These are phyloP conservation scores for Suhomyces atakaporum DNA, from an alignment of 1,139 yeast genomes.

Conservation along the genomic window DNA sequence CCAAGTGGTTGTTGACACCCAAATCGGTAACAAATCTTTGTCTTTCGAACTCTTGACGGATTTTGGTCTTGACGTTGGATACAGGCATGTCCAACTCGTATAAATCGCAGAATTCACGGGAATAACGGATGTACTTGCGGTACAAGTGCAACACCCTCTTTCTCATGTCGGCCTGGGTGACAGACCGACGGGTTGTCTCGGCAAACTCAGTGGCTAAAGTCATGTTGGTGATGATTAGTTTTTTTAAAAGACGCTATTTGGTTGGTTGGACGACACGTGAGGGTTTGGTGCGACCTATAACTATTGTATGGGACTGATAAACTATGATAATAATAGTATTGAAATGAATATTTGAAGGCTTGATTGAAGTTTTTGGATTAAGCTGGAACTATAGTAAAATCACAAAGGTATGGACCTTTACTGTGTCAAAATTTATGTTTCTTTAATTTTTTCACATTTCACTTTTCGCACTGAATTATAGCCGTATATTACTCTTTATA, in stretches of 20 bases:
- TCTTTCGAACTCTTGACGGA: slow-evolving; percentile 89
- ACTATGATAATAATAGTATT: too few relatives aligned
- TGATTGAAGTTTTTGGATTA: too few relatives aligned
- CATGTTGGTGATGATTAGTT: slow-evolving; percentile 28
- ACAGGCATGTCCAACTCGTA: slow-evolving; percentile 85
- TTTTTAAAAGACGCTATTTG: slow-evolving; percentile 27
- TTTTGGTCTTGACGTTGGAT: slow-evolving; percentile 77
- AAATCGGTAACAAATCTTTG: slow-evolving; percentile 72
- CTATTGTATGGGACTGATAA: too few relatives aligned
- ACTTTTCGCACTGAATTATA: too few relatives aligned
- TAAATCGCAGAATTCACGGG: slow-evolving; percentile 62
- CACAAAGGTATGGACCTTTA: too few relatives aligned
- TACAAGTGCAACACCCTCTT: slow-evolving; percentile 68
- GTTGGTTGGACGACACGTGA: slow-evolving; percentile 25
- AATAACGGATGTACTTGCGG: slow-evolving; percentile 68
- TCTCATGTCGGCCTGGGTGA: slow-evolving; percentile 62
- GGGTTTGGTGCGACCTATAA: neutral
- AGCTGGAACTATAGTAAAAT: too few relatives aligned
- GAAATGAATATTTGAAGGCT: too few relatives aligned
- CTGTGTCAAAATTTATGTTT: too few relatives aligned
- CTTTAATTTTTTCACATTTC: too few relatives aligned
- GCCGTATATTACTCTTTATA: too few relatives aligned
- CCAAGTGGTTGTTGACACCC: slow-evolving; percentile 64
- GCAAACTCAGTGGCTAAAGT: slow-evolving; percentile 83
- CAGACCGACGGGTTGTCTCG: slow-evolving; percentile 72